Percentiles rank a stretch among this genome's conserved stretches.
phyloP scores from a whole-genome alignment of 768 basidiomycete species.

The Hericium erinaceus region DNA sequence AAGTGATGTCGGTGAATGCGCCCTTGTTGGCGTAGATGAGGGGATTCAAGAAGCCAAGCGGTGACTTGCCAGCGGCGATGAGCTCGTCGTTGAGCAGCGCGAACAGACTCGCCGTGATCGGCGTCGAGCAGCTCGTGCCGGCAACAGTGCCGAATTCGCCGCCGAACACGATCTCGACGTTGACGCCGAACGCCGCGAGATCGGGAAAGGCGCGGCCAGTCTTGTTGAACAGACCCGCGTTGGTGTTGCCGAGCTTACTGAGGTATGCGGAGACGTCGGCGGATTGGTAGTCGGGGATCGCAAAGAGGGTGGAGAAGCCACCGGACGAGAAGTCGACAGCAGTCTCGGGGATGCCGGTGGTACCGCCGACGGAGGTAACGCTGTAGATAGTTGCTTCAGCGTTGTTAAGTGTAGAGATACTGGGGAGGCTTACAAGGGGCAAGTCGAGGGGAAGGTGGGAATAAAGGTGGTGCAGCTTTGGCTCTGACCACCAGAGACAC shows the following conservation, averaged over 20 bases:
- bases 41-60: slow-evolving; percentile 26
- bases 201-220: slow-evolving; percentile 17
- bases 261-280: slow-evolving; percentile 8
- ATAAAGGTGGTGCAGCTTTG: slow-evolving; percentile 22
- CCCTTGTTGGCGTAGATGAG: slow-evolving; percentile 23
- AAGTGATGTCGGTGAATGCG: slow-evolving; percentile 25
- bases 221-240: slow-evolving; percentile 11
- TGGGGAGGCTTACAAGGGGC: slow-evolving; percentile 22
- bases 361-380: background rate
- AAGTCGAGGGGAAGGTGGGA: slow-evolving; percentile 27
- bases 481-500: slow-evolving; percentile 24
- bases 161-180: background rate
- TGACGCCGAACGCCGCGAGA: background rate
- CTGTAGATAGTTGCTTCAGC: background rate
- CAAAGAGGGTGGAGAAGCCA: slow-evolving; percentile 16
- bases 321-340: slow-evolving; percentile 15
- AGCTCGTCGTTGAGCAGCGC: slow-evolving; percentile 26
- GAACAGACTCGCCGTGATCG: slow-evolving; percentile 26
- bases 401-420: background rate
- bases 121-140: slow-evolving; percentile 27
- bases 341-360: slow-evolving; percentile 16
- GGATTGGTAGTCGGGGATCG: slow-evolving; percentile 9
- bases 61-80: slow-evolving; percentile 17
- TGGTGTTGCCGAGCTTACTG: slow-evolving; percentile 3
- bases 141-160: slow-evolving; percentile 7